Evolutionary conservation across 148 eudicot genomes (phyloP), one percentile per base, ranked within the genome.

Genomic region (Vaccinium myrtillus): DNA sequence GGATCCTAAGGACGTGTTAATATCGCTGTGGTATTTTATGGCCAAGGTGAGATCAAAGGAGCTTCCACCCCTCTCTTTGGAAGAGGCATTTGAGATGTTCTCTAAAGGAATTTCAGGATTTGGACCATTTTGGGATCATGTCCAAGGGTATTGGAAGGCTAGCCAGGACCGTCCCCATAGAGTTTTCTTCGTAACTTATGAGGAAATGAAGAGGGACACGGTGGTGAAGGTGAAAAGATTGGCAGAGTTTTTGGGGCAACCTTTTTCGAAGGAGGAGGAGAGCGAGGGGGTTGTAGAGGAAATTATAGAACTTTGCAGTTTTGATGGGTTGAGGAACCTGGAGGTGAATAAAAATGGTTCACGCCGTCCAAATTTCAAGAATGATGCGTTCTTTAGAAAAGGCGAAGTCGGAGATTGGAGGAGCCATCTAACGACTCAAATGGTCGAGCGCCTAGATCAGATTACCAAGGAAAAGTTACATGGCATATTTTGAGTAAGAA

Each of bases 101-200:
- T 85, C 80, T 32, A 58, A 58, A 11, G 87, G 87, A 1, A 43
- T 18, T 13, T 71, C 12, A 3, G 13, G 5, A 8, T 81, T 1
- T 14, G 87, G 84, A 27, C 84, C 87, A 23, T 81, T 55, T n/a
- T 85, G 87, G 87, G 84, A 85, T 59, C 87, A 81, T 21, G 61
- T 81, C 4, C 61, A 73, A 27, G 81, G 81, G 46, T 85, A 85
- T 4, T 85, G 77, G 87, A 76, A 81, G 15, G 81, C 80, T 59
- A 85, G 84, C 50, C 25, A 59, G 6, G 54, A 19, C 23, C 63
- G 7, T 30, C 70, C 82, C 1, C 10, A 80, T 1, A 61, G n/a
- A 43, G 0, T 61, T 59, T 27, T 80, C 69, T 58, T 80, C 16
- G 43, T 80, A 10, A 80, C 21, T 10, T 80, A 80, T n/a, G 83